phyloP scores from a whole-genome alignment of 2,329 filamentous ascomycete genomes.

The Phyllosticta citribraziliensis region DNA sequence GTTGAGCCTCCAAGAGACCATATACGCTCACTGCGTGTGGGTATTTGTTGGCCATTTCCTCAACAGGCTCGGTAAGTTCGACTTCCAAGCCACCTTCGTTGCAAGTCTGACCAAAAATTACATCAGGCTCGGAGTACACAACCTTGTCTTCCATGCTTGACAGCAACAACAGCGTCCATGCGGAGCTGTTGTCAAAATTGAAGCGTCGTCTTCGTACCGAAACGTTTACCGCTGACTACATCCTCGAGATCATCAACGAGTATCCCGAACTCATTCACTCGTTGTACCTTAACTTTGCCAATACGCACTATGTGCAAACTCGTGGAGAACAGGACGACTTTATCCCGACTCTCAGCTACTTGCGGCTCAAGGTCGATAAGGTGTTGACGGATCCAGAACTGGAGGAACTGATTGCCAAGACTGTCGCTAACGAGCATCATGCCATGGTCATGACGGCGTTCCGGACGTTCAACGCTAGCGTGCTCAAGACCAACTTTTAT shows the following conservation, averaged over 20 bases:
- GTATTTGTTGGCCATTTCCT: slow-evolving; percentile 97
- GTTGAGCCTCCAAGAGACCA: slow-evolving; percentile 88
- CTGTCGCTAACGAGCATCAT: slow-evolving; percentile 71
- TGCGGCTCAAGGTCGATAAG: slow-evolving; percentile 57
- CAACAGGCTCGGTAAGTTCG: slow-evolving; percentile 59
- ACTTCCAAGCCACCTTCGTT: background rate
- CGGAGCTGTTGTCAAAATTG: slow-evolving; percentile 80
- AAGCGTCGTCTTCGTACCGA: slow-evolving; percentile 93
- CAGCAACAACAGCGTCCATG: slow-evolving; percentile 69
- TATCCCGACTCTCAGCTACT: slow-evolving; percentile 58
- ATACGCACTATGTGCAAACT: slow-evolving; percentile 66
- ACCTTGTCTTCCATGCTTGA: slow-evolving; percentile 77
- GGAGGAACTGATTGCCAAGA: slow-evolving; percentile 30
- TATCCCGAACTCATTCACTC: slow-evolving; percentile 81
- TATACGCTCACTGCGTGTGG: slow-evolving; percentile 96
- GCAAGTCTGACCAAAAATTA: background rate
- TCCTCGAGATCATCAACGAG: slow-evolving; percentile 88
- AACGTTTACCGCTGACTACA: slow-evolving; percentile 97
- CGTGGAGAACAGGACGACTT: slow-evolving; percentile 56
- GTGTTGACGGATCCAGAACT: slow-evolving; percentile 33
- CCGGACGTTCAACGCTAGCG: slow-evolving; percentile 84
- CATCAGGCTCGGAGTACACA: slow-evolving; percentile 64
- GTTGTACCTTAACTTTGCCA: slow-evolving; percentile 86
- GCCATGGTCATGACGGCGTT: slow-evolving; percentile 97
- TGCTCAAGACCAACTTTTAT: slow-evolving; percentile 96